These are phyloP conservation scores for Peltaster fructicola DNA, from an alignment of 2,329 filamentous ascomycete genomes.

Conservation along the genomic window DNA sequence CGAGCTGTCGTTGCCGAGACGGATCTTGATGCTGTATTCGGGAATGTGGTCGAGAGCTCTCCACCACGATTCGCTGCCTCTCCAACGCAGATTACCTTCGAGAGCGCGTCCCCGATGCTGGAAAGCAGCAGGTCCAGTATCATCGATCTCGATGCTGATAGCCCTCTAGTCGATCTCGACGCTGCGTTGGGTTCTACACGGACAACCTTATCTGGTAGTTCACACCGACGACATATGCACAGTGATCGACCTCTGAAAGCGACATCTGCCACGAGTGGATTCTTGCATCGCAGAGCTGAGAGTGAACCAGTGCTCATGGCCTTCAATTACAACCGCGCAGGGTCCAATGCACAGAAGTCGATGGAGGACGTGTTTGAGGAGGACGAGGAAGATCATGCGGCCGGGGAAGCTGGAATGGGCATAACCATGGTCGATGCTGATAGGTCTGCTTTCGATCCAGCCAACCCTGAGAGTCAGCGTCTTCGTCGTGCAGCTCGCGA, in stretches of 20 bases:
- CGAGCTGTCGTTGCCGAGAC: slow-evolving; percentile 13
- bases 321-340: slow-evolving; percentile 36
- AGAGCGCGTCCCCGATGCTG: too few species aligned
- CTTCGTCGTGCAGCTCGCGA: slow-evolving; percentile 8
- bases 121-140: too few species aligned
- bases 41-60: too few species aligned
- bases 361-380: slow-evolving; percentile 84
- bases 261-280: slow-evolving; percentile 1
- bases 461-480: too few species aligned
- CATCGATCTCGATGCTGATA: slow-evolving; percentile 16
- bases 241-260: slow-evolving; percentile 30
- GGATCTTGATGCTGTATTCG: slow-evolving; percentile 17
- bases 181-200: slow-evolving; percentile 59
- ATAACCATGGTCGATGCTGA: slow-evolving; percentile 17
- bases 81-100: too few species aligned
- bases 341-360: slow-evolving; percentile 32
- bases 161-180: slow-evolving; percentile 82
- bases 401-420: slow-evolving; percentile 18
- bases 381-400: slow-evolving; percentile 47
- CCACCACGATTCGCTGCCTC: too few species aligned
- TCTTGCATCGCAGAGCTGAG: slow-evolving; percentile 50
- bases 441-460: slow-evolving; percentile 3
- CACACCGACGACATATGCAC: slow-evolving; percentile 39
- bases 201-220: too few species aligned
- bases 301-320: slow-evolving; percentile 65